A percentile compares a stretch with the other conserved stretches of the same genome.
Evolutionary conservation across 495 filamentous ascomycete genomes (phyloP).

Genomic region (Annulohypoxylon maeteangense): DNA sequence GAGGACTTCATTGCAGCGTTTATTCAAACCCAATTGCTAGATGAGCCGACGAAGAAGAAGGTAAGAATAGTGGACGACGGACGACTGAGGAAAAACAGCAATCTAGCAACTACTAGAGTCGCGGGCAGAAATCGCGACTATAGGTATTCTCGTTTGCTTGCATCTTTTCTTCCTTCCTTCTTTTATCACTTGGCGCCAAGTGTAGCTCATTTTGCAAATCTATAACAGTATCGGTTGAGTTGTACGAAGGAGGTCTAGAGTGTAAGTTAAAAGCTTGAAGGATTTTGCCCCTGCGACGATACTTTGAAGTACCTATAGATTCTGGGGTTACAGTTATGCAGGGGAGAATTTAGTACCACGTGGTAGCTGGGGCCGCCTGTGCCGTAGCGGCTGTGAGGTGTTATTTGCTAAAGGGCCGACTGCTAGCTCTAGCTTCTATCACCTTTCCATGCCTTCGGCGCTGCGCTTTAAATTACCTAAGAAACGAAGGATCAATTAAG

Average conservation of each 20-base stretch:
- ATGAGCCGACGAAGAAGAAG: background rate
- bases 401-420: too few relatives aligned
- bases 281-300: background rate
- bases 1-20: background rate
- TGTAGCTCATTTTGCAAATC: background rate
- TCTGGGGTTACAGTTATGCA: too few relatives aligned
- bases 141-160: conserved; percentile 3
- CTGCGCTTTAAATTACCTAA: too few relatives aligned
- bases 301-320: background rate
- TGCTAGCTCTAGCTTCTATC: too few relatives aligned
- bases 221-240: background rate
- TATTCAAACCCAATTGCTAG: background rate
- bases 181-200: conserved; percentile 4
- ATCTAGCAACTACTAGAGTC: background rate
- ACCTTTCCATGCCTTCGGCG: too few relatives aligned
- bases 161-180: background rate
- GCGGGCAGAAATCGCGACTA: background rate
- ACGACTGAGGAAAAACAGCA: background rate
- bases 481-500: too few relatives aligned
- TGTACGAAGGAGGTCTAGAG: background rate
- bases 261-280: background rate
- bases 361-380: too few relatives aligned
- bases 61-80: background rate
- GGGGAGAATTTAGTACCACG: too few relatives aligned
- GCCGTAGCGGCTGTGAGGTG: too few relatives aligned